phyloP scores from a whole-genome alignment of 2,329 filamentous ascomycete species.

The Aspergillus sp. region DNA sequence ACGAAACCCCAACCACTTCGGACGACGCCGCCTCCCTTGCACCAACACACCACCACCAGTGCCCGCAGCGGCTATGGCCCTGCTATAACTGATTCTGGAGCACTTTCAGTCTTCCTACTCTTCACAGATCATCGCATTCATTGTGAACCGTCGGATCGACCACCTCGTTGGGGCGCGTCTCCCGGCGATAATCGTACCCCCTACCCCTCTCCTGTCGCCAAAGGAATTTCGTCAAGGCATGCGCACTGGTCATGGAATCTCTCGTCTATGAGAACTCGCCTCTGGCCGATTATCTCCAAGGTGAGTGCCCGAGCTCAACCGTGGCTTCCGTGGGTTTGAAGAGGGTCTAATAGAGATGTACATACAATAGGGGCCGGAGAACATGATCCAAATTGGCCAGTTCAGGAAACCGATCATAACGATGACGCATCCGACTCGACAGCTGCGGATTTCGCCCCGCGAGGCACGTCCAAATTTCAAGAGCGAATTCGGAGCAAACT shows the following conservation, averaged over 20 bases:
- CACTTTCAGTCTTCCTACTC: neutral
- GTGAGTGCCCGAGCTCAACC: conserved; percentile 48
- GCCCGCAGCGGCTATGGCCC: conserved; percentile 15
- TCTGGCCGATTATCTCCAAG: conserved; percentile 84
- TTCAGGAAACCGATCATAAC: conserved; percentile 27
- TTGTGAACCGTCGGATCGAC: neutral
- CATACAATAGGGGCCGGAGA: conserved; percentile 44
- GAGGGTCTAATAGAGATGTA: conserved; percentile 10
- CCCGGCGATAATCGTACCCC: neutral
- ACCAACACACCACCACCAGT: conserved; percentile 3
- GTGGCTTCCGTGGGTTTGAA: neutral
- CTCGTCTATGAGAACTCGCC: conserved; percentile 84
- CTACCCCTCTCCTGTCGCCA: conserved; percentile 1
- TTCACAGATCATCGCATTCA: neutral
- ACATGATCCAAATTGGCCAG: conserved; percentile 39
- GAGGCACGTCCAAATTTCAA: conserved; percentile 48
- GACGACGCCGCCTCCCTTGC: neutral
- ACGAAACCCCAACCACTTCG: neutral
- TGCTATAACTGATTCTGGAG: conserved; percentile 9
- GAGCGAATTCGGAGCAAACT: conserved; percentile 49
- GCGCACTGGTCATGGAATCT: conserved; percentile 68
- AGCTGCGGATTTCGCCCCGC: conserved; percentile 48
- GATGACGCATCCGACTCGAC: conserved; percentile 28
- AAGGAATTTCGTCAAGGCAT: conserved; percentile 24
- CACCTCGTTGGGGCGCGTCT: too few species aligned